A percentile compares a stretch with the other conserved stretches of the same genome.
These are phyloP conservation scores for Paecilomyces fulvus DNA, from an alignment of 2,329 filamentous ascomycete genomes.

Conservation along the genomic window DNA sequence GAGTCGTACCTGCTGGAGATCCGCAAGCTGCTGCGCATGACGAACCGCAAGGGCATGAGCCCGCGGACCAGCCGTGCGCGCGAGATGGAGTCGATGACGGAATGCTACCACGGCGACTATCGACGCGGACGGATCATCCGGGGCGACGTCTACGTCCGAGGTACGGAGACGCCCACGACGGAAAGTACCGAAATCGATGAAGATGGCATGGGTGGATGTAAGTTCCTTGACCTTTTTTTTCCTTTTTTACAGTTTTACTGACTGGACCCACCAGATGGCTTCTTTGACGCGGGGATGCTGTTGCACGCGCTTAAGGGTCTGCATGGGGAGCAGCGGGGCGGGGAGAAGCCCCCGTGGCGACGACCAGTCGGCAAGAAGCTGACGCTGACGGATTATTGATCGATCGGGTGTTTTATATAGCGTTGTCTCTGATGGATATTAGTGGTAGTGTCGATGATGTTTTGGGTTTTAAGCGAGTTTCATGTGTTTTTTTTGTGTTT, in stretches of 20 bases:
- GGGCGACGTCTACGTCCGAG: constrained; percentile 35
- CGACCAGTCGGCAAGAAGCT: constrained; percentile 42
- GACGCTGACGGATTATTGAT: constrained; percentile 39
- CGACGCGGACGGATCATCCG: constrained; percentile 65
- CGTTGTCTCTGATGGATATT: background rate
- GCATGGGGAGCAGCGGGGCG: constrained; percentile 22
- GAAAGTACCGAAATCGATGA: constrained; percentile 68
- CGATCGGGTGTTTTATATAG: background rate
- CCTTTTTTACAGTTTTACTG: constrained; percentile 1
- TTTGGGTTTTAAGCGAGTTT: background rate
- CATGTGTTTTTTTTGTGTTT: background rate
- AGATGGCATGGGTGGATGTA: constrained; percentile 88
- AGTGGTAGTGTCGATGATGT: background rate
- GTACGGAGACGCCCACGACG: constrained; percentile 54
- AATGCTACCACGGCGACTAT: constrained; percentile 40
- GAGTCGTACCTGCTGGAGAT: constrained; percentile 90
- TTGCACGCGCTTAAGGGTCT: constrained; percentile 71
- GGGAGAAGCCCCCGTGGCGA: constrained; percentile 28
- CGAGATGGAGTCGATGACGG: constrained; percentile 47
- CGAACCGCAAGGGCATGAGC: constrained; percentile 48
- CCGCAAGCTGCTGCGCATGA: constrained; percentile 69
- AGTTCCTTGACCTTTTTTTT: constrained; percentile 39
- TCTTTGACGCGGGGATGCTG: constrained; percentile 95
- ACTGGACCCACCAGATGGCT: constrained; percentile 59
- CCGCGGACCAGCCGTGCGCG: constrained; percentile 49